Conservation (phyloP, 371 early-diverging fungal genomes). For the Rhizopus delemar region DNA sequence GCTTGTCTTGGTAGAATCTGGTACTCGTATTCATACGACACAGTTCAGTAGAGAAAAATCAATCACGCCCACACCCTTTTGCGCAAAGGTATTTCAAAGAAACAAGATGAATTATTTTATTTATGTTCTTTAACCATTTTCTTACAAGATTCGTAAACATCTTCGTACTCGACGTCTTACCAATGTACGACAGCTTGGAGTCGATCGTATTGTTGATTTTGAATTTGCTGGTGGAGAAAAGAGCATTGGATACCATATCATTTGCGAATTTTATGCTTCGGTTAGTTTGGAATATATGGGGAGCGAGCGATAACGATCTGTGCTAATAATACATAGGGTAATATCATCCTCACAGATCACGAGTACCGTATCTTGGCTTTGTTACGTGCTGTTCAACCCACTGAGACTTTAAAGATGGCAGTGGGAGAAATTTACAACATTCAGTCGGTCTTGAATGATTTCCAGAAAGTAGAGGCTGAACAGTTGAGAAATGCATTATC, state of each 20-base stretch:
- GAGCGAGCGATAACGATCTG: background rate
- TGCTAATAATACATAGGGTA: constrained; percentile 62
- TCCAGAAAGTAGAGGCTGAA: constrained; percentile 60
- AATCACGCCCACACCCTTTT: constrained; percentile 82
- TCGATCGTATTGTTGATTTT: constrained; percentile 93
- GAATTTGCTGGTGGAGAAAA: constrained; percentile 78
- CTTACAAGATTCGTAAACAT: constrained; percentile 81
- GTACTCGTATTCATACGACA: constrained; percentile 92
- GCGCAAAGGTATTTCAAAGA: constrained; percentile 66
- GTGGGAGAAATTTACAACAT: constrained; percentile 81
- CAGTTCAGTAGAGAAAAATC: constrained; percentile 86
- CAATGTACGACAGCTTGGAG: constrained; percentile 82
- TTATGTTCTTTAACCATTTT: background rate
- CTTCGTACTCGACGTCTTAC: constrained; percentile 82
- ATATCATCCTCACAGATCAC: constrained; percentile 93
- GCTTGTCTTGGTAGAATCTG: constrained; percentile 89
- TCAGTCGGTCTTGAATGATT: constrained; percentile 54
- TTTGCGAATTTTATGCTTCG: constrained; percentile 92
- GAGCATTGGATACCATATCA: constrained; percentile 81
- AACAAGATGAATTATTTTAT: background rate
- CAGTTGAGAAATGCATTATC: constrained; percentile 56
- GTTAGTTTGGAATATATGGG: constrained; percentile 37
- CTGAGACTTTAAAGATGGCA: constrained; percentile 70
- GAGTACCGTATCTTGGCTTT: constrained; percentile 83
- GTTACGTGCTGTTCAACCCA: constrained; percentile 84